phyloP scores from a whole-genome alignment of 768 basidiomycete genomes.

The Asterophora lycoperdoides region DNA sequence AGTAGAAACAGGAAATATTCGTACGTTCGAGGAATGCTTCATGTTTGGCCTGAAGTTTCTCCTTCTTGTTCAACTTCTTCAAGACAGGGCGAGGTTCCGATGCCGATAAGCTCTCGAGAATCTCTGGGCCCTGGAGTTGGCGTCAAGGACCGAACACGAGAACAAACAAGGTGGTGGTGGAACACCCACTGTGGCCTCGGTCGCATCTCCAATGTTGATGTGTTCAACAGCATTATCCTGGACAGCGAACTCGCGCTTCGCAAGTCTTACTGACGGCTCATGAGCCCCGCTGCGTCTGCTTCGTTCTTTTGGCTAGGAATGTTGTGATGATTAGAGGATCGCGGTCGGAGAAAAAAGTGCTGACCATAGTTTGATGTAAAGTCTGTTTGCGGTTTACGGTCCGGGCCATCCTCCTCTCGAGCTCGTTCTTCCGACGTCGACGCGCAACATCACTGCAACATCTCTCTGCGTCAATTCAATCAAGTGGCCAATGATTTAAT shows the following conservation, averaged over 20 bases:
- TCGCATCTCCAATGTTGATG: constrained; percentile 40
- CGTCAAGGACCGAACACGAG: constrained; percentile 11
- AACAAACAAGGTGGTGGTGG: not conserved
- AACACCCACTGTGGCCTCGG: constrained; percentile 38
- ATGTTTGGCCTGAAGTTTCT: constrained; percentile 60
- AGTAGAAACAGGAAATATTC: constrained; percentile 6
- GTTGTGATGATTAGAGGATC: not conserved
- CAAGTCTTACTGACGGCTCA: constrained; percentile 45
- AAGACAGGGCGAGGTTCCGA: constrained; percentile 22
- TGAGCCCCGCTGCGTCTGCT: constrained; percentile 45
- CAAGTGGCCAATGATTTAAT: too few relatives aligned
- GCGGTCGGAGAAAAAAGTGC: not conserved
- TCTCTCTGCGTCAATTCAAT: too few relatives aligned
- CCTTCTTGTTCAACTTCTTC: constrained; percentile 66
- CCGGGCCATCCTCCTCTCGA: too few relatives aligned
- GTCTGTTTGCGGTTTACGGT: too few relatives aligned
- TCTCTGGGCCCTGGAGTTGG: constrained; percentile 36
- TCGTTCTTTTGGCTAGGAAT: constrained; percentile 36
- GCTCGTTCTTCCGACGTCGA: too few relatives aligned
- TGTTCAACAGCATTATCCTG: constrained; percentile 46
- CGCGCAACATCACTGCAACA: too few relatives aligned
- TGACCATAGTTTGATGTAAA: not conserved
- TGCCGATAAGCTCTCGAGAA: constrained; percentile 34
- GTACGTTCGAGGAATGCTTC: constrained; percentile 67
- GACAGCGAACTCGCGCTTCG: constrained; percentile 45